Evolutionary conservation across 1,139 yeast genomes (phyloP).

Genomic region (Zygoascus sp.): DNA sequence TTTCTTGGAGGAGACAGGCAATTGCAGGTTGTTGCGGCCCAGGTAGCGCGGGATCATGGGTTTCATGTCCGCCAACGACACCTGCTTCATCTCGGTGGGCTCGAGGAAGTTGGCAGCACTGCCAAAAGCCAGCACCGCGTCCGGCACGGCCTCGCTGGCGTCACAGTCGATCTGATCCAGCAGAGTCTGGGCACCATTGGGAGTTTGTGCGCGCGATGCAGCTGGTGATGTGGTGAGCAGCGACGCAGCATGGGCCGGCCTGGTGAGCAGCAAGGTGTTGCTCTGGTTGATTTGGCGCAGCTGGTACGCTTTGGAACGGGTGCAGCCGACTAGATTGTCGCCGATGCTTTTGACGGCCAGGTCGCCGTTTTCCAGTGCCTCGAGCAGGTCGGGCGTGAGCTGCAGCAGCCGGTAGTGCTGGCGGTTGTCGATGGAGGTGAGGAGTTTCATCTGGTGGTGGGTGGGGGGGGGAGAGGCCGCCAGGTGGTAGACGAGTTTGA

Average conservation of each 20-base stretch:
- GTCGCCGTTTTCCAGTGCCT: constrained; percentile 39
- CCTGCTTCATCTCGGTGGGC: constrained; percentile 32
- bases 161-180: constrained; percentile 1
- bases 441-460: not conserved
- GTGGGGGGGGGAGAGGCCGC: too few relatives aligned
- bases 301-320: constrained; percentile 54
- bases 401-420: constrained; percentile 51
- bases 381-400: constrained; percentile 52
- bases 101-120: constrained; percentile 43
- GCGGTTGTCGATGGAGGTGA: constrained; percentile 7
- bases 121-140: constrained; percentile 30
- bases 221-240: too few relatives aligned
- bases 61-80: constrained; percentile 38
- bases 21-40: constrained; percentile 32
- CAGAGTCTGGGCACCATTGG: constrained; percentile 27
- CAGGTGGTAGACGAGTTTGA: too few relatives aligned
- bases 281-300: constrained; percentile 82
- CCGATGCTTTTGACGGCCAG: constrained; percentile 46
- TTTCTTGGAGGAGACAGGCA: constrained; percentile 2
- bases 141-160: not conserved
- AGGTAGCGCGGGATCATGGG: constrained; percentile 45
- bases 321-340: constrained; percentile 56
- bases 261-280: constrained; percentile 62
- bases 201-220: not conserved
- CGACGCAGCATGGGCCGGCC: too few relatives aligned